Base-by-base conservation (phyloP, 306 rosid species). In the Oxytropis ochrocephala region DNA sequence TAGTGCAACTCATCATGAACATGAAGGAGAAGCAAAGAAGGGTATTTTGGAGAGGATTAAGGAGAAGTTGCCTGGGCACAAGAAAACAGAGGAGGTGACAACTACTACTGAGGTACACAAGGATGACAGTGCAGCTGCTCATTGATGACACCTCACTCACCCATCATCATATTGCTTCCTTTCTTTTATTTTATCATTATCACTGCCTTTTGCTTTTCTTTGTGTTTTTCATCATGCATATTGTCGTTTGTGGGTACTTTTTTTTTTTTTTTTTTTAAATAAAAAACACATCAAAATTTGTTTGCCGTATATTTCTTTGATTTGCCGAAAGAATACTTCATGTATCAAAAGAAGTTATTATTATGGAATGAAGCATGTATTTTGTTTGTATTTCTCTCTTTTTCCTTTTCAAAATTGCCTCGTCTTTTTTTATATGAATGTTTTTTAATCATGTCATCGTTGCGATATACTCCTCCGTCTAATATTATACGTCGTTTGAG, bases 31-130 rank as follows among this genome's bases (percentile, higher is more conserved):
- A 92, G 88, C 29, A 1, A 24, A 24, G 29, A 92, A 90, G 69
- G 98, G 98, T 55, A 41, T 90, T 2, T 74, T 90, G 18, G 98
- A 90, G 68, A 92, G 88, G 87, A 88, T 87, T 13, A 92, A 92
- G 68, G 96, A 90, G 56, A 90, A 88, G 70, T 69, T 92, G 36
- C 96, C 96, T 4, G 96, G 98, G 17, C 81, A 86, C 70, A 78
- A 78, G 70, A n/a, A n/a, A n/a, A n/a, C n/a, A n/a, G n/a, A n/a
- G n/a, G n/a, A n/a, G n/a, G n/a, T n/a, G n/a, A n/a, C n/a, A n/a
- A n/a, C n/a, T n/a, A 56, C 78, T 72, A 64, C 72, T 72, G 70
- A 72, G 42, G 76, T 70, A 11, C 62, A 41, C 19, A 64, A 64
- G 21, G 69, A 64, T n/a, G 69, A 78, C 32, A 27, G 55, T 64